phyloP scores from a whole-genome alignment of 306 rosid genomes.

The Gynostemma pentaphyllum region DNA sequence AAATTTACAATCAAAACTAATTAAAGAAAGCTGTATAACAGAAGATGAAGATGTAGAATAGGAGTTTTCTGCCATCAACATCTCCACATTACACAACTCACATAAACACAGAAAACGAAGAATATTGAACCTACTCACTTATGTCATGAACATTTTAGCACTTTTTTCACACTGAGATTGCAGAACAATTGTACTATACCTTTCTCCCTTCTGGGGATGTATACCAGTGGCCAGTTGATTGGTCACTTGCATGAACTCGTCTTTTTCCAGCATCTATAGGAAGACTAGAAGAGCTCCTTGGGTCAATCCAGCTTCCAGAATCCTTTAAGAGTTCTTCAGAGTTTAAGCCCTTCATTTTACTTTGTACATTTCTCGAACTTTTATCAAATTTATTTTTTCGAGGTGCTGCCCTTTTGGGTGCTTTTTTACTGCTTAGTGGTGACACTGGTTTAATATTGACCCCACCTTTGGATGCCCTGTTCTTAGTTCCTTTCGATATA shows the following conservation, averaged over 20 bases:
- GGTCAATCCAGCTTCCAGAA: conserved; percentile 65
- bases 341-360: conserved; percentile 17
- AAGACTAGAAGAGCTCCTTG: conserved; percentile 31
- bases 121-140: background rate
- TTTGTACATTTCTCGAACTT: conserved; percentile 28
- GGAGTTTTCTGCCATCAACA: background rate
- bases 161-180: background rate
- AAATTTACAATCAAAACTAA: background rate
- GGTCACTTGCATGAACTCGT: conserved; percentile 50
- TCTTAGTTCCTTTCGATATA: conserved; percentile 16
- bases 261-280: conserved; percentile 57
- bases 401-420: conserved; percentile 31
- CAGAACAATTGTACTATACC: conserved; percentile 24
- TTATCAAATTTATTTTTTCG: conserved; percentile 30
- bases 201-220: conserved; percentile 62
- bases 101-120: background rate
- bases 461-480: conserved; percentile 40
- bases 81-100: background rate
- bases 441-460: conserved; percentile 36
- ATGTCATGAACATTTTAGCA: background rate
- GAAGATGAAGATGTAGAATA: background rate
- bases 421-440: conserved; percentile 18
- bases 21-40: background rate
- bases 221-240: conserved; percentile 81
- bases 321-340: conserved; percentile 18